Evolutionary conservation across 2,329 filamentous ascomycete species (phyloP).

Genomic region (Chrysoporthe deuterocubensis): DNA sequence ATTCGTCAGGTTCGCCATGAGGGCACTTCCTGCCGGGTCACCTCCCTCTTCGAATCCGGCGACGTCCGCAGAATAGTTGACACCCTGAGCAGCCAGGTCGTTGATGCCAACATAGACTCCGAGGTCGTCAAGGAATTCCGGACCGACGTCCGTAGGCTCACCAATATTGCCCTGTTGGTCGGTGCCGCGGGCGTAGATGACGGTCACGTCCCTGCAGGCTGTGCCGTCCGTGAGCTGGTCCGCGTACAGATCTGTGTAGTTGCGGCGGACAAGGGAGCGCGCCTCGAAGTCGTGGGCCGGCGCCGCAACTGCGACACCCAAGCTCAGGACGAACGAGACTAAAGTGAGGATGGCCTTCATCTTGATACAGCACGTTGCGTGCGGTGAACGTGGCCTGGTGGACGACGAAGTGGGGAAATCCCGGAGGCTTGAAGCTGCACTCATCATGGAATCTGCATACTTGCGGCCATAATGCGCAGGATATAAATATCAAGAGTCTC

Average conservation of each 20-base stretch:
- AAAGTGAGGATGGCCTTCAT: constrained; percentile 13
- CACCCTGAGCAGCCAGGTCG: constrained; percentile 34
- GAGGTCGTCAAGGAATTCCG: constrained; percentile 33
- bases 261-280: constrained; percentile 12
- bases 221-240: constrained; percentile 27
- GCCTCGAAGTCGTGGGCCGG: background rate
- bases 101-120: constrained; percentile 25
- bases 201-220: constrained; percentile 24
- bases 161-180: constrained; percentile 27
- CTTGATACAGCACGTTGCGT: background rate
- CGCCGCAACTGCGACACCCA: constrained; percentile 3
- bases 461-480: background rate
- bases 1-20: constrained; percentile 24
- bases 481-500: background rate
- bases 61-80: constrained; percentile 34
- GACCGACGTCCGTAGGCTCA: constrained; percentile 31
- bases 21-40: constrained; percentile 29
- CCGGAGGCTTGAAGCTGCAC: background rate
- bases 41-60: constrained; percentile 34
- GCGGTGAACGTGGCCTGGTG: background rate
- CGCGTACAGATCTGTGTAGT: constrained; percentile 14
- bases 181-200: constrained; percentile 27
- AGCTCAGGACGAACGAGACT: background rate
- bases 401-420: background rate
- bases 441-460: background rate